These are phyloP conservation scores for Exophiala phaeomuriformis DNA, from an alignment of 2,329 filamentous ascomycete genomes.

Conservation along the genomic window DNA sequence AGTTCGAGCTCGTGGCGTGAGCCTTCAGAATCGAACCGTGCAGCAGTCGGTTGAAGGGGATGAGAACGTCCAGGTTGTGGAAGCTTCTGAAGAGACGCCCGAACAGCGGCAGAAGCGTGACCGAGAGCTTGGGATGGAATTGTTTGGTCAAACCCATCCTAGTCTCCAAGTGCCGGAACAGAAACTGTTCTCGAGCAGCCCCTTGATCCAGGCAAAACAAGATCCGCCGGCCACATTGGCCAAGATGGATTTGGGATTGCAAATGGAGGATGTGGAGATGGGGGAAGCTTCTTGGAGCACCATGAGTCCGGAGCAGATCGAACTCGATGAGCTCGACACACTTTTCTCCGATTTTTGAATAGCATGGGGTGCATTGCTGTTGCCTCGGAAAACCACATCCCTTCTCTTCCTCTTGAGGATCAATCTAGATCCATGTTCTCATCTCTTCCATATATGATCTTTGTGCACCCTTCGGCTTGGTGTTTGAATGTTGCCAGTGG, in stretches of 20 bases:
- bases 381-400: neutral
- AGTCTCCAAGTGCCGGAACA: slow-evolving; percentile 44
- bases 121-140: slow-evolving; percentile 25
- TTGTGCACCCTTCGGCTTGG: too few relatives aligned
- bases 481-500: too few relatives aligned
- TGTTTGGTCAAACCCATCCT: slow-evolving; percentile 43
- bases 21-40: slow-evolving; percentile 35
- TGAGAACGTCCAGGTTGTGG: slow-evolving; percentile 32
- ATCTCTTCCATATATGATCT: too few relatives aligned
- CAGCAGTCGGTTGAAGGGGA: slow-evolving; percentile 32
- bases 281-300: slow-evolving; percentile 52
- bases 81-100: slow-evolving; percentile 27
- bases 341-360: slow-evolving; percentile 57
- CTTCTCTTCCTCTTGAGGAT: neutral
- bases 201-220: slow-evolving; percentile 24
- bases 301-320: slow-evolving; percentile 75
- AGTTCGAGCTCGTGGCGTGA: slow-evolving; percentile 55
- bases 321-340: slow-evolving; percentile 86
- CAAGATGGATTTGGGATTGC: slow-evolving; percentile 38
- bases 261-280: slow-evolving; percentile 39
- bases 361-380: neutral
- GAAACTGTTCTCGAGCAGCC: slow-evolving; percentile 34
- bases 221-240: slow-evolving; percentile 11
- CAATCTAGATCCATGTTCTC: too few relatives aligned
- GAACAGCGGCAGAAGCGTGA: slow-evolving; percentile 42